Base-by-base conservation (phyloP, 257 asterid species). In the Ilex aquifolium region DNA sequence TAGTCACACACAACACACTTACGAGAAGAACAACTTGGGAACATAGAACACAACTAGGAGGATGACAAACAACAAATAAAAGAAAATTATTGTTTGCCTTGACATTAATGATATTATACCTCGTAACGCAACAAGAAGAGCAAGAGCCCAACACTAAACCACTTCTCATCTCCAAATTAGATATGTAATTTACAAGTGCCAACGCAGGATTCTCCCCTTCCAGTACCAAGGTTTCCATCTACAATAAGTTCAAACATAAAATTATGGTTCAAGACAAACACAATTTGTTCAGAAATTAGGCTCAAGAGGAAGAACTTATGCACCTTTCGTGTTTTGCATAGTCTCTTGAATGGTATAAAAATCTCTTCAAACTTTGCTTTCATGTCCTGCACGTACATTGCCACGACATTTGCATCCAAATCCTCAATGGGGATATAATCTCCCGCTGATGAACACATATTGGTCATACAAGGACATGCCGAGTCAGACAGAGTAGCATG, bases 181-280 rank as follows among this genome's bases (percentile, higher is more conserved):
- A 64, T 57, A 84, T 68, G 68, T 75, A 88, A 72, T 77, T 80
- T 31, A 91, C 73, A 59, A 91, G 90, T 17, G 74, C 79, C 5
- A 68, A 70, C 11, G 96, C 95, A 50, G 95, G 92, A 76, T 73
- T 76, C 71, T 81, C 86, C 71, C 96, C 96, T 76, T 91, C 96
- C 60, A 91, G 68, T 44, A 88, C 75, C 79, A 91, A 57, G 9
- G 65, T 81, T 76, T 81, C 87, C 51, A 86, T 74, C 98, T 91
- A 72, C 58, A 59, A 46, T 65, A 50, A 60, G 64, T 67, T 59
- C 65, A 55, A 55, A 50, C 61, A 70, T 15, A 4, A 11, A 48
- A 42, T 11, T 60, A 53, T 30, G 59, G 60, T 61, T 51, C 65
- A 69, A 66, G 51, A 58, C 61, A 69, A 50, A 21, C 58, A 27